Evolutionary conservation across 352 stramenopile species (phyloP).

Genomic region (Phytopythium boreale): DNA sequence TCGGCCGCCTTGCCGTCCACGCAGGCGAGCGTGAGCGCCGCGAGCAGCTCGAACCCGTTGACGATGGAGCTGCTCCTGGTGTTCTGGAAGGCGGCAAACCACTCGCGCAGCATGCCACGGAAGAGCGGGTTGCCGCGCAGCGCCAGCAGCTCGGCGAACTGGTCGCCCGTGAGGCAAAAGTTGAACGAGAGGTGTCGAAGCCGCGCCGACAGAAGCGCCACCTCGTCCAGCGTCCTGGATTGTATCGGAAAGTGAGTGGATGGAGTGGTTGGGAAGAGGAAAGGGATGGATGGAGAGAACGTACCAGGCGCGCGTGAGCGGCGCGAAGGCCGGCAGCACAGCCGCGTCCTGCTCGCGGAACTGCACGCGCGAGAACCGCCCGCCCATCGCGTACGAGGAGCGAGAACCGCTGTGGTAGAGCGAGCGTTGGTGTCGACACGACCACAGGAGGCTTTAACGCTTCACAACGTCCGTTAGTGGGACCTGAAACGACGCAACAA

Average conservation of each 20-base stretch:
- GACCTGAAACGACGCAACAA: background rate
- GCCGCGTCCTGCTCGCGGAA: conserved; percentile 69
- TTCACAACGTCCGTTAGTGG: background rate
- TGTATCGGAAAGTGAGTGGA: background rate
- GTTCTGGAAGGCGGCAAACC: conserved; percentile 73
- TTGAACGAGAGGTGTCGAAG: conserved; percentile 71
- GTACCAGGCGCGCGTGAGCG: conserved; percentile 69
- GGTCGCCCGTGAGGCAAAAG: conserved; percentile 58
- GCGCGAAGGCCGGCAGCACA: conserved; percentile 52
- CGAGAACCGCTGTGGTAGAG: no score
- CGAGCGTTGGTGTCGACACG: background rate
- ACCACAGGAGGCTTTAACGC: background rate
- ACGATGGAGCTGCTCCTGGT: conserved; percentile 53
- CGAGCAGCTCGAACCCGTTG: conserved; percentile 69
- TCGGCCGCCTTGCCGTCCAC: conserved; percentile 52
- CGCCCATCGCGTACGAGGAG: conserved; percentile 38
- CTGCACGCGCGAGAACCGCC: conserved; percentile 71
- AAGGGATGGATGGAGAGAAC: background rate
- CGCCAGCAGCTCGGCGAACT: conserved; percentile 66
- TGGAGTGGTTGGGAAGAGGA: background rate
- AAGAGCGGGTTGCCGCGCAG: conserved; percentile 61
- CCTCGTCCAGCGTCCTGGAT: conserved; percentile 46
- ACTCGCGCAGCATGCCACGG: conserved; percentile 40
- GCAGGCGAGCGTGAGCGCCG: conserved; percentile 47
- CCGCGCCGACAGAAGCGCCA: conserved; percentile 48